Base-by-base conservation (phyloP, 2,329 filamentous ascomycete genomes). In the Dactylellina sp. region DNA sequence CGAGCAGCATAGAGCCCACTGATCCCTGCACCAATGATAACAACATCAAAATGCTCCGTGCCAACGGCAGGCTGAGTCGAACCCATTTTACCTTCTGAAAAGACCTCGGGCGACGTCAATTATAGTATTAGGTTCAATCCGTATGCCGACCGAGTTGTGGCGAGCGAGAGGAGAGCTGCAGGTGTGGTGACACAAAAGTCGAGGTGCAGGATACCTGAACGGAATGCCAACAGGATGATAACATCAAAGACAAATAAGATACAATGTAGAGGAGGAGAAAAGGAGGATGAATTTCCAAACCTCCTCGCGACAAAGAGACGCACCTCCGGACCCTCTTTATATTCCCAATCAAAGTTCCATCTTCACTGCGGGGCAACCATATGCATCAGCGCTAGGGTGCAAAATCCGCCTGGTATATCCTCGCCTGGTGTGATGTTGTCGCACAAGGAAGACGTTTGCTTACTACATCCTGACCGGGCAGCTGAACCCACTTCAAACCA, bases 1-100 rank as follows among this genome's bases (percentile, higher is more conserved):
- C 55, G 40, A 14, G 70, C 61, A 12, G 70, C 70, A 24, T 66
- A 66, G 9, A 74, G 47, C 7, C 70, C 70, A 22, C 71, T 78
- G 0, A 79, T 78, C 0, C 79, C 79, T 2, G 79, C 79, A 37
- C 79, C 79, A 42, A 80, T 65, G 66, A 80, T 77, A 49, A 80
- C 75, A 47, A 76, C 75, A 57, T 79, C 75, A 49, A 78, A 74
- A 5, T 37, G 24, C 24, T 74, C 70, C 28, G 62, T 55, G 1
- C 55, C 61, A n/a, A 47, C 42, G 7, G 14, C 16, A 18, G 55
- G 18, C 50, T 74, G 60, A 39, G 57, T 62, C 32, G 70, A 66
- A n/a, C 61, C 70, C 70, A 74, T 72, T 55, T 60, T 72, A 39
- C 64, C 37, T 24, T 60, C 61, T 61, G 39, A 65, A 49, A 47